Evolutionary conservation across 2,329 filamentous ascomycete genomes (phyloP).

Genomic region (Aspergillus brunneoviolaceus): DNA sequence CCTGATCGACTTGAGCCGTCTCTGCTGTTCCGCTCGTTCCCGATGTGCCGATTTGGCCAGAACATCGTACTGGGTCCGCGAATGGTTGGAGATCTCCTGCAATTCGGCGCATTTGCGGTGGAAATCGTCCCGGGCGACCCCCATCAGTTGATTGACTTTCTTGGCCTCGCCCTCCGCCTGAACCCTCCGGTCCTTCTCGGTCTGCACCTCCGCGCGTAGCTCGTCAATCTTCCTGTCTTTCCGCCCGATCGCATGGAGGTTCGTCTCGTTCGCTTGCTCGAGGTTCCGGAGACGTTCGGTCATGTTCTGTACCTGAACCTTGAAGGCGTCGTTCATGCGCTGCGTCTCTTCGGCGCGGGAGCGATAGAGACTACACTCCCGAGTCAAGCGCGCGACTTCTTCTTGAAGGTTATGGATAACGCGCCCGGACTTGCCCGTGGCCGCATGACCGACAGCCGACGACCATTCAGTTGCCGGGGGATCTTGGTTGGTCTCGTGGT

Average conservation of each 20-base stretch:
- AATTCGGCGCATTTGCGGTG: constrained; percentile 40
- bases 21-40: constrained; percentile 42
- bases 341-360: constrained; percentile 49
- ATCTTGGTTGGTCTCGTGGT: constrained; percentile 30
- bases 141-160: constrained; percentile 39
- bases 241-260: constrained; percentile 46
- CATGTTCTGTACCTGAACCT: constrained; percentile 47
- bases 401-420: constrained; percentile 53
- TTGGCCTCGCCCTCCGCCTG: constrained; percentile 42
- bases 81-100: constrained; percentile 40
- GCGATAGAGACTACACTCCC: constrained; percentile 47
- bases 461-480: constrained; percentile 45
- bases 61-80: constrained; percentile 46
- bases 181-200: constrained; percentile 42
- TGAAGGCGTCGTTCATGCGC: constrained; percentile 47
- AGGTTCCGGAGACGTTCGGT: constrained; percentile 47
- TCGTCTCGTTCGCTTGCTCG: constrained; percentile 49
- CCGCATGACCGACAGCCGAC: constrained; percentile 50
- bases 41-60: constrained; percentile 41
- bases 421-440: constrained; percentile 51
- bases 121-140: constrained; percentile 41
- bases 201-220: constrained; percentile 42
- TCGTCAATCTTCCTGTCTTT: constrained; percentile 52
- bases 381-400: constrained; percentile 50
- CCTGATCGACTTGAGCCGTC: constrained; percentile 39